phyloP scores from a whole-genome alignment of 2,329 filamentous ascomycete genomes.

The Exserohilum turcica region DNA sequence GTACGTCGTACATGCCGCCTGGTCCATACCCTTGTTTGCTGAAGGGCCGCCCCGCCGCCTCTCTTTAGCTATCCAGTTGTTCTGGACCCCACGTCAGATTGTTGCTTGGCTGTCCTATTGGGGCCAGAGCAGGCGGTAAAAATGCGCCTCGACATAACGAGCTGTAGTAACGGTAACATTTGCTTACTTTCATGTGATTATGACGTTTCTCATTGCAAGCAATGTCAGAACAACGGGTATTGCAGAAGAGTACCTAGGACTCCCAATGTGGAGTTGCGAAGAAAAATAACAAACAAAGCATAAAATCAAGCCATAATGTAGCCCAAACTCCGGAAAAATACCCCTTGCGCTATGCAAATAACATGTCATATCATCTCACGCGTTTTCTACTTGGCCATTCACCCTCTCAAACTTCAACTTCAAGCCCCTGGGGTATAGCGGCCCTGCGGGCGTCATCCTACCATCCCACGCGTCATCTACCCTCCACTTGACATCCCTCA shows the following conservation, averaged over 20 bases:
- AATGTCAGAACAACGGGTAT: no score
- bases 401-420: conserved; percentile 27
- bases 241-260: background rate
- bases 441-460: conserved; percentile 35
- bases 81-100: background rate
- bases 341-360: background rate
- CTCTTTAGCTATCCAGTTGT: no score
- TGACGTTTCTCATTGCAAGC: no score
- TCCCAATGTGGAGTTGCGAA: background rate
- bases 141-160: no score
- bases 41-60: background rate
- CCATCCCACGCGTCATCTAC: conserved; percentile 35
- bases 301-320: background rate
- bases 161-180: background rate
- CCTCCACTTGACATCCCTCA: conserved; percentile 30
- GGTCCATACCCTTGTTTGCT: background rate
- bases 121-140: no score
- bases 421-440: conserved; percentile 25
- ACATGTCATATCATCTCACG: background rate
- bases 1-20: background rate
- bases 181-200: background rate
- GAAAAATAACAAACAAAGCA: background rate
- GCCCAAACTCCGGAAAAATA: background rate
- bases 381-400: background rate
- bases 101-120: background rate